These are phyloP conservation scores for Epichloe coenophiala DNA, from an alignment of 2,329 filamentous ascomycete genomes.

Conservation along the genomic window DNA sequence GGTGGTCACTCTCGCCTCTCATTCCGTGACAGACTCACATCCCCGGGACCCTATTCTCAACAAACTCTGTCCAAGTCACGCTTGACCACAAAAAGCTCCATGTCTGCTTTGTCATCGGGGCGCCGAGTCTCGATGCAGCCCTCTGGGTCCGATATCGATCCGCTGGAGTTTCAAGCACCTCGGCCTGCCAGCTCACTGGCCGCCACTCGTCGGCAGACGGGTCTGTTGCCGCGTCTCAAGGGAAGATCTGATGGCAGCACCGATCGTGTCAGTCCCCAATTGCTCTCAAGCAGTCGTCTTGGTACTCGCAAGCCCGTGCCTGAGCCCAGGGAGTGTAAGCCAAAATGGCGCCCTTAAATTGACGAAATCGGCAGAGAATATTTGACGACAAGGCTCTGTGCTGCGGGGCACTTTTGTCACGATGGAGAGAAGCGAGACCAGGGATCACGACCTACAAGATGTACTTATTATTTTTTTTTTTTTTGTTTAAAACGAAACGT, in stretches of 20 bases:
- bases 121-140: slow-evolving; percentile 43
- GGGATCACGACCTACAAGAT: neutral
- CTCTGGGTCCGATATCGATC: slow-evolving; percentile 19
- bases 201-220: slow-evolving; percentile 32
- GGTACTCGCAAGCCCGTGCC: slow-evolving; percentile 27
- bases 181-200: slow-evolving; percentile 46
- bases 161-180: slow-evolving; percentile 18
- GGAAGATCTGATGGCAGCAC: slow-evolving; percentile 19
- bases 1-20: slow-evolving; percentile 30
- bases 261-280: slow-evolving; percentile 36
- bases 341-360: slow-evolving; percentile 32
- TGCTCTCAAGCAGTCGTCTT: slow-evolving; percentile 27
- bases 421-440: neutral
- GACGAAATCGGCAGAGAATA: neutral
- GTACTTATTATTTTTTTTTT: neutral
- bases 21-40: slow-evolving; percentile 39
- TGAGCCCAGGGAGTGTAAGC: slow-evolving; percentile 31
- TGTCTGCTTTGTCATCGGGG: slow-evolving; percentile 25
- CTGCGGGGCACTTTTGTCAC: neutral
- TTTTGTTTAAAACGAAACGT: neutral
- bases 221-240: slow-evolving; percentile 38
- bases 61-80: slow-evolving; percentile 31
- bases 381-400: neutral
- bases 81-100: slow-evolving; percentile 29
- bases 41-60: slow-evolving; percentile 35